Evolutionary conservation across 495 filamentous ascomycete genomes (phyloP).

Genomic region (Cercophora scortea): DNA sequence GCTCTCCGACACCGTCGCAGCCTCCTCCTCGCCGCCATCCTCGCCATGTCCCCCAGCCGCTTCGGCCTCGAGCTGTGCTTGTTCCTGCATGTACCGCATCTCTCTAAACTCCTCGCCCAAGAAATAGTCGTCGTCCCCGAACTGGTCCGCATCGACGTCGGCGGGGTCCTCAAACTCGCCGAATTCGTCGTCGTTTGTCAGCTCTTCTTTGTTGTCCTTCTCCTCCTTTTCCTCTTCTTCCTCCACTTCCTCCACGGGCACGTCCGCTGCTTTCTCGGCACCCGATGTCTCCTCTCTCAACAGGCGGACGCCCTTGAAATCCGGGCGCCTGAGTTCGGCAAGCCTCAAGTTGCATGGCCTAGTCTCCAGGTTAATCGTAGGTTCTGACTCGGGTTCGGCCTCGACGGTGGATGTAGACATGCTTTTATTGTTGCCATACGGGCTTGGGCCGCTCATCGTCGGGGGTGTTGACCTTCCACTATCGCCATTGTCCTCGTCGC

Average conservation of each 20-base stretch:
- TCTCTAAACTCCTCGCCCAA: conserved; percentile 58
- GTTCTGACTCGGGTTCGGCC: too few relatives aligned
- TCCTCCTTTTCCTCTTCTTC: background rate
- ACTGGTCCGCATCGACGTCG: background rate
- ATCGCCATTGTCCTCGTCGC: background rate
- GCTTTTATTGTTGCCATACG: background rate
- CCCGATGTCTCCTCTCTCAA: too few relatives aligned
- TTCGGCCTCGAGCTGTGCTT: conserved; percentile 48
- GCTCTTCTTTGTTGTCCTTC: background rate
- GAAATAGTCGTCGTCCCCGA: conserved; percentile 44
- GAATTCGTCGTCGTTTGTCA: too few relatives aligned
- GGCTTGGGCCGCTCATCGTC: background rate
- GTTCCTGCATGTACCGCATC: conserved; percentile 55
- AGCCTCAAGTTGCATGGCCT: too few relatives aligned
- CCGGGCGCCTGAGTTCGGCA: too few relatives aligned
- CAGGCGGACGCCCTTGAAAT: too few relatives aligned
- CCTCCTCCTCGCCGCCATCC: background rate
- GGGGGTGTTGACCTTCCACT: background rate
- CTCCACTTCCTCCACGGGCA: background rate
- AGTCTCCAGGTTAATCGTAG: too few relatives aligned
- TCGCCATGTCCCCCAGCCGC: conserved; percentile 34
- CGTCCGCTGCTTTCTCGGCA: too few relatives aligned
- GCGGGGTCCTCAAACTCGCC: too few relatives aligned
- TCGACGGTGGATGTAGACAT: background rate
- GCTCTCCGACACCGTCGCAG: conserved; percentile 24